Percentiles rank a stretch among this genome's conserved stretches.
These are phyloP conservation scores for Phlebiopsis flavidoalba DNA, from an alignment of 768 basidiomycete genomes.

Conservation along the genomic window DNA sequence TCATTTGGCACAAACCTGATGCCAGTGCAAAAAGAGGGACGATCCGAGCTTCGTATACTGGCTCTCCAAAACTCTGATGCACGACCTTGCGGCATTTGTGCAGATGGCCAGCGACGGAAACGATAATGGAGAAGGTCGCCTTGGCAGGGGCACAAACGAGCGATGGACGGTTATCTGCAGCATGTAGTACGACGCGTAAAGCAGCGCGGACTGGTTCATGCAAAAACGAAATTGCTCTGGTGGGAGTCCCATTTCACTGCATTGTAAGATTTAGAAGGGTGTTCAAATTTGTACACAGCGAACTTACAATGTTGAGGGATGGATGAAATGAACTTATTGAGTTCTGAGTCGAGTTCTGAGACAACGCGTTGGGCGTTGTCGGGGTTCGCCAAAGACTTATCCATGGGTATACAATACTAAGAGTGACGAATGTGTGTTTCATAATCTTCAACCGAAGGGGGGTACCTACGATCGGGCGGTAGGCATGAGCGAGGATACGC, in stretches of 20 bases:
- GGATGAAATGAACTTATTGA: constrained; percentile 23
- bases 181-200: constrained; percentile 41
- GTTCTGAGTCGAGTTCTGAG: constrained; percentile 58
- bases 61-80: constrained; percentile 37
- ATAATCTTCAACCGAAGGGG: background rate
- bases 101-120: constrained; percentile 48
- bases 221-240: constrained; percentile 12
- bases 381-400: background rate
- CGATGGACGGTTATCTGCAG: constrained; percentile 67
- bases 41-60: constrained; percentile 19
- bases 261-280: background rate
- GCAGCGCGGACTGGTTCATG: constrained; percentile 31
- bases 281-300: background rate
- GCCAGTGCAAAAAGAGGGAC: background rate
- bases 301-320: constrained; percentile 55
- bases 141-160: constrained; percentile 67
- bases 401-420: background rate
- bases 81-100: constrained; percentile 42
- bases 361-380: constrained; percentile 43
- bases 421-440: background rate
- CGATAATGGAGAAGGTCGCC: constrained; percentile 36
- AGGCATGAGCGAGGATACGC: constrained; percentile 57
- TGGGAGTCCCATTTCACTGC: constrained; percentile 23
- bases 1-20: background rate
- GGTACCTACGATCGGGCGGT: constrained; percentile 55